Base-by-base conservation (phyloP, 2,329 filamentous ascomycete genomes). In the Cladobotryum protrusum region DNA sequence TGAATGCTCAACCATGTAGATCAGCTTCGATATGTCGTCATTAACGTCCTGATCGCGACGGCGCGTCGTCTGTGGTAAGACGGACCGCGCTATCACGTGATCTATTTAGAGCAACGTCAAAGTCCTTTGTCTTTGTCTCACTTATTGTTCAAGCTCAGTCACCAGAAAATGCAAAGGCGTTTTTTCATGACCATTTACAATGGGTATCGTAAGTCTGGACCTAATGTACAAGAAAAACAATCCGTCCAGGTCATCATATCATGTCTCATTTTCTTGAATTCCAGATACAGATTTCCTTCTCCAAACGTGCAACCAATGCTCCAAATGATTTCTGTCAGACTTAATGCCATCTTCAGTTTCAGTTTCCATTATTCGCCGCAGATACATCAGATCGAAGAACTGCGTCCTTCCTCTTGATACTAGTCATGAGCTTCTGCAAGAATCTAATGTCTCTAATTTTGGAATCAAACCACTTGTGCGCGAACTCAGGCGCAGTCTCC, bases 21-120 rank as follows among this genome's bases (percentile, higher is more conserved):
- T 17, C 35, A 17, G 6, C 11, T 29, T 9, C 24, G 14, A 7
- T n/a, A 37, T 60, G 57, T 53, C 60, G 61, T 61, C 59, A 63
- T 61, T 43, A 41, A 14, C 19, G 18, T 36, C 39, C 15, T 39
- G 34, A 48, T 54, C 61, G 60, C 60, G 59, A 55, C 34, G 17
- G 43, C 58, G 61, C 60, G 61, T 52, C 52, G 34, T 41, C 12
- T 7, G 44, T 41, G 12, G 24, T 32, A 39, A 8, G 36, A 15
- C 15, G 39, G 34, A 19, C 54, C 61, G 59, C 61, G 61, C 41
- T 47, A 37, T 63, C 61, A 63, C 61, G 61, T 63, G 61, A 53
- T 9, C 11, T 9, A 29, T 29, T 29, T 29, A 29, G 7, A 29
- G 24, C 24, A 9, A 29, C 24, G 2, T 8, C 6, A 29, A 29